A percentile compares a stretch with the other conserved stretches of the same genome.
Evolutionary conservation across 1,284 basidiomycete genomes (phyloP).

Genomic region (Pholiota adiposa): DNA sequence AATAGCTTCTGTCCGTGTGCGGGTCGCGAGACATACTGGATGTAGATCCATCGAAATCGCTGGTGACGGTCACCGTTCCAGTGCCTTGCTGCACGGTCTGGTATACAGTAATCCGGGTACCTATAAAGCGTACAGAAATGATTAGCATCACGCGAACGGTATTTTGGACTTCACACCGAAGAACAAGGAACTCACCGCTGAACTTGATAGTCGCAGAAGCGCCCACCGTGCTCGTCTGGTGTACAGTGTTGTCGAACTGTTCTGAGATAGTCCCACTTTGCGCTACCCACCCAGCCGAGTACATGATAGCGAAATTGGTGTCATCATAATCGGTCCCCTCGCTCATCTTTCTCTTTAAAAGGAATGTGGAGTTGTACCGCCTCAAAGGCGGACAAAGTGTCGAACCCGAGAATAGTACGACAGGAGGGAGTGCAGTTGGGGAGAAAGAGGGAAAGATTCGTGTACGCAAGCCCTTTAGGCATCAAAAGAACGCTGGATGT

Average conservation of each 20-base stretch:
- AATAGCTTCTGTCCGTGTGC: background rate
- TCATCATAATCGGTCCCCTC: slow-evolving; percentile 5
- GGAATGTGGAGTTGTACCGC: slow-evolving; percentile 8
- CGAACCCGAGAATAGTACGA: background rate
- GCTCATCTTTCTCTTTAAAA: slow-evolving; percentile 13
- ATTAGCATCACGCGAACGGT: no score
- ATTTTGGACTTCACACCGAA: background rate
- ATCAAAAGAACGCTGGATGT: background rate
- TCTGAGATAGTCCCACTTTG: slow-evolving; percentile 1
- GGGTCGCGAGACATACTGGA: background rate
- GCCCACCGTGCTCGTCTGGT: slow-evolving; percentile 5
- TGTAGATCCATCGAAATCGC: slow-evolving; percentile 7
- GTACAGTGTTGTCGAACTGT: slow-evolving; percentile 10
- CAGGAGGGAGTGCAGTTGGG: background rate
- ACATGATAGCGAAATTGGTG: slow-evolving; percentile 1
- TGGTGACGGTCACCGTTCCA: slow-evolving; percentile 6
- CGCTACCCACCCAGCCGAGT: slow-evolving; percentile 8
- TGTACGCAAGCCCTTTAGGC: background rate
- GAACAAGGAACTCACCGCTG: slow-evolving; percentile 1
- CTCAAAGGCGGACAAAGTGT: background rate
- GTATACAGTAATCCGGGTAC: slow-evolving; percentile 11
- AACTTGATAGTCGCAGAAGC: slow-evolving; percentile 15
- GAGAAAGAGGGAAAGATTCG: background rate
- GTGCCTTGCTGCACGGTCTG: slow-evolving; percentile 10
- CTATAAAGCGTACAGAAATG: background rate